Evolutionary conservation across 2,329 filamentous ascomycete genomes (phyloP).

Genomic region (Trichoderma pleuroti): DNA sequence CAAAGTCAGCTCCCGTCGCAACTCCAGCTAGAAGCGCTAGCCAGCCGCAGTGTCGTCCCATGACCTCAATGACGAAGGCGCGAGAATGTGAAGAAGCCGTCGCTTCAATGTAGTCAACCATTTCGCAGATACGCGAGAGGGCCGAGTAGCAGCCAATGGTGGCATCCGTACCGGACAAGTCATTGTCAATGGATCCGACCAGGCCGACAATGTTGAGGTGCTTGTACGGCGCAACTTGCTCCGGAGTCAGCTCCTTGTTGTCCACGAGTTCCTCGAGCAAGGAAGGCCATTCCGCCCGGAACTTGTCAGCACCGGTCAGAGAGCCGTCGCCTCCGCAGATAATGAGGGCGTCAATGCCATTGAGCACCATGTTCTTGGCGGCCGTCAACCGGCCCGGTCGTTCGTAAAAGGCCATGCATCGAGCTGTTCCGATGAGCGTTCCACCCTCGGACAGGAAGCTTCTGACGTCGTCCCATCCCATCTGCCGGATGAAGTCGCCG

Average conservation of each 20-base stretch:
- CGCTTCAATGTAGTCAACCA: conserved; percentile 94
- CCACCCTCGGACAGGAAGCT: conserved; percentile 93
- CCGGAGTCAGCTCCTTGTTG: conserved; percentile 64
- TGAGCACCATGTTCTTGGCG: conserved; percentile 89
- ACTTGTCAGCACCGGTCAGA: conserved; percentile 90
- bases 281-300: conserved; percentile 87
- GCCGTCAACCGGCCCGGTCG: conserved; percentile 77
- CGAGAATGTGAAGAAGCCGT: conserved; percentile 92
- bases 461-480: conserved; percentile 90
- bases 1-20: conserved; percentile 89
- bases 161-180: conserved; percentile 93
- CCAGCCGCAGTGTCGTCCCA: conserved; percentile 98
- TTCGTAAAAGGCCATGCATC: conserved; percentile 90
- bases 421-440: conserved; percentile 91
- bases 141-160: conserved; percentile 97
- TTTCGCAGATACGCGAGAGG: conserved; percentile 86
- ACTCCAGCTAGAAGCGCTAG: conserved; percentile 94
- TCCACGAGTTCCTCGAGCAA: conserved; percentile 80
- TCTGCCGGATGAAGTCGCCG: conserved; percentile 80
- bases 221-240: conserved; percentile 72
- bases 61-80: conserved; percentile 96
- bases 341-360: conserved; percentile 92
- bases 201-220: conserved; percentile 94
- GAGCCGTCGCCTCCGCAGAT: conserved; percentile 97
- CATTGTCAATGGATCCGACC: conserved; percentile 97